phyloP scores from a whole-genome alignment of 2,329 filamentous ascomycete genomes.

The Aspergillus intermedius region DNA sequence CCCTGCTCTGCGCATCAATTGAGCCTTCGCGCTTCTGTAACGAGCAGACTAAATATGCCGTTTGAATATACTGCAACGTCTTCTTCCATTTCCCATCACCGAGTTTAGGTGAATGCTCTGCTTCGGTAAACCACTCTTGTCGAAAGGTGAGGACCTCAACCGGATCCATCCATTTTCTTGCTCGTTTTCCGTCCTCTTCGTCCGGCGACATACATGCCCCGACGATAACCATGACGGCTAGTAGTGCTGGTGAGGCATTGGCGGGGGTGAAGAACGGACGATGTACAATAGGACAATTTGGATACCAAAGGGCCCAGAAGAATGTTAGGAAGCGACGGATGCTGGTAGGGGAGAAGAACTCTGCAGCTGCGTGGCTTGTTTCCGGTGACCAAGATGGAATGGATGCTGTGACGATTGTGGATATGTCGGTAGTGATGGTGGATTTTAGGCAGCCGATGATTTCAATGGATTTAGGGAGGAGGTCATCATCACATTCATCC shows the following conservation, averaged over 20 bases:
- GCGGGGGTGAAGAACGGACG: not conserved
- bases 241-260: not conserved
- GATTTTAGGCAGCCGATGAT: no score
- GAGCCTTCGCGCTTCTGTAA: constrained; percentile 37
- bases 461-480: not conserved
- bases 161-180: constrained; percentile 30
- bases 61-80: constrained; percentile 26
- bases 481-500: not conserved
- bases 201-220: not conserved
- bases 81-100: constrained; percentile 14
- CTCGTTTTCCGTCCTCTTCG: constrained; percentile 22
- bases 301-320: not conserved
- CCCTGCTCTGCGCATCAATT: constrained; percentile 23
- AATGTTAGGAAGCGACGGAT: not conserved
- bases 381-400: not conserved
- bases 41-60: constrained; percentile 32
- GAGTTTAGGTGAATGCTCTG: constrained; percentile 11
- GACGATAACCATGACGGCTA: not conserved
- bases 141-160: constrained; percentile 35
- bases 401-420: not conserved
- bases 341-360: not conserved
- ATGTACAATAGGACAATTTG: not conserved
- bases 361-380: not conserved
- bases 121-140: constrained; percentile 29
- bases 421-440: not conserved